Conservation (phyloP, 352 stramenopile species). For the Globisporangium cederbergense region DNA sequence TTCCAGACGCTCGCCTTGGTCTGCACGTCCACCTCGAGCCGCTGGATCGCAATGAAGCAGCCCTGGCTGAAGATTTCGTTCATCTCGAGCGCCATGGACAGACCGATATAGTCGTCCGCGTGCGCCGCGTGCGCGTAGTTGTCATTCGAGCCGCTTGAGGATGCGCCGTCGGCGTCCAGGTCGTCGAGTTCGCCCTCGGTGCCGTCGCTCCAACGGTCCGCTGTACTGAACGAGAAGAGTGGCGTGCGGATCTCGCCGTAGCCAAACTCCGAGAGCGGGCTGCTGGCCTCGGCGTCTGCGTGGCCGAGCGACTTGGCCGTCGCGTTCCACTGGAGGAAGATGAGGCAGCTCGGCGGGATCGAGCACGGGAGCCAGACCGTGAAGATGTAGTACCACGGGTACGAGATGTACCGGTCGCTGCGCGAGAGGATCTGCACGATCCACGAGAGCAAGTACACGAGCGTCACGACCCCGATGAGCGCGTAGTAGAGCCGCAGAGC, state of each 20-base stretch:
- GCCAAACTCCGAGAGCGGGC: constrained; percentile 48
- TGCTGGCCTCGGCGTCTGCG: constrained; percentile 34
- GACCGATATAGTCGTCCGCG: constrained; percentile 61
- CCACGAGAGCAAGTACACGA: constrained; percentile 84
- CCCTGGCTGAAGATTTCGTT: constrained; percentile 72
- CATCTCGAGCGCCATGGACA: constrained; percentile 82
- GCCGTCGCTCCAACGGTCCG: constrained; percentile 53
- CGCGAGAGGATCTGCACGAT: constrained; percentile 78
- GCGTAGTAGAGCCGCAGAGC: constrained; percentile 85
- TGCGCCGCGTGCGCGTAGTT: constrained; percentile 5
- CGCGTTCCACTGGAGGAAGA: constrained; percentile 88
- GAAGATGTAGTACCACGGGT: constrained; percentile 89
- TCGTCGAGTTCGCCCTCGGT: constrained; percentile 41
- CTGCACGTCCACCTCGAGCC: constrained; percentile 39
- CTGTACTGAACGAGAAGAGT: constrained; percentile 71
- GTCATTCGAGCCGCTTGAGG: constrained; percentile 9
- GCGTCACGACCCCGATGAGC: constrained; percentile 80
- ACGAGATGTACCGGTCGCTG: constrained; percentile 53
- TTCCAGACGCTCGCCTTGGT: constrained; percentile 49
- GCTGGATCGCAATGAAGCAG: constrained; percentile 80
- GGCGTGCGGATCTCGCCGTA: constrained; percentile 79
- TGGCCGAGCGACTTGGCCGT: constrained; percentile 81
- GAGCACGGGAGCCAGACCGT: constrained; percentile 83
- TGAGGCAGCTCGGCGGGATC: constrained; percentile 82
- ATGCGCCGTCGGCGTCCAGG: constrained; percentile 32